These are phyloP conservation scores for Parachaetomium inaequale DNA, from an alignment of 495 filamentous ascomycete genomes.

Conservation along the genomic window DNA sequence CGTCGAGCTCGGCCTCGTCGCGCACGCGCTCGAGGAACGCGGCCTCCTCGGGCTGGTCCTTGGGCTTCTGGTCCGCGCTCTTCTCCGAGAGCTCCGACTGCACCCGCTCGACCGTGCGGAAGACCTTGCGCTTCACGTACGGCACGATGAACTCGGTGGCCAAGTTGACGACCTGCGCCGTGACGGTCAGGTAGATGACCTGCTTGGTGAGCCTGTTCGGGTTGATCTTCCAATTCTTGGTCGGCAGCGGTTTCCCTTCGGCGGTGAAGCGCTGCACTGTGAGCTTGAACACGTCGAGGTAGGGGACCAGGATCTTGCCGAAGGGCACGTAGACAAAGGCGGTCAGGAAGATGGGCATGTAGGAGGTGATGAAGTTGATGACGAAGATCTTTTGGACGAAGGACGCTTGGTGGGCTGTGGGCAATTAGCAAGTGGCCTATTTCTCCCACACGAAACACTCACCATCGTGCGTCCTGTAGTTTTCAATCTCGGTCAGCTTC, in stretches of 20 bases:
- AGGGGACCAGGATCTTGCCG: constrained; percentile 78
- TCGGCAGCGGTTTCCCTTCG: constrained; percentile 63
- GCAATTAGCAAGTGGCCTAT: constrained; percentile 14
- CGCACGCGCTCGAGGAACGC: constrained; percentile 77
- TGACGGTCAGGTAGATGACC: constrained; percentile 95
- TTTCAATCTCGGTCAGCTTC: constrained; percentile 79
- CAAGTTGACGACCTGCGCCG: constrained; percentile 86
- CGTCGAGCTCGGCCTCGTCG: constrained; percentile 76
- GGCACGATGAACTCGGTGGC: constrained; percentile 84
- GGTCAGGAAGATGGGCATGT: constrained; percentile 85
- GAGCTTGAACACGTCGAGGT: constrained; percentile 80
- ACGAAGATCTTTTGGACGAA: constrained; percentile 90
- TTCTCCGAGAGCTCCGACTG: constrained; percentile 55
- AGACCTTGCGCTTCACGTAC: constrained; percentile 69
- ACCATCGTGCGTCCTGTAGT: constrained; percentile 80
- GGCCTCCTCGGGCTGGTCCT: constrained; percentile 69
- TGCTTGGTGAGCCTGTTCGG: constrained; percentile 81
- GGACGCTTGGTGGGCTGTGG: constrained; percentile 62
- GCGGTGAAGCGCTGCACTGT: constrained; percentile 72
- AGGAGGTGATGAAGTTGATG: constrained; percentile 96
- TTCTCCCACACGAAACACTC: background rate
- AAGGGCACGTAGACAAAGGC: constrained; percentile 98
- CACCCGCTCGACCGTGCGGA: constrained; percentile 69
- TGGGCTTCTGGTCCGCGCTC: constrained; percentile 26
- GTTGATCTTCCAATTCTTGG: constrained; percentile 75